Evolutionary conservation across 305 asterid species (phyloP).

Genomic region (Ajuga reptans): DNA sequence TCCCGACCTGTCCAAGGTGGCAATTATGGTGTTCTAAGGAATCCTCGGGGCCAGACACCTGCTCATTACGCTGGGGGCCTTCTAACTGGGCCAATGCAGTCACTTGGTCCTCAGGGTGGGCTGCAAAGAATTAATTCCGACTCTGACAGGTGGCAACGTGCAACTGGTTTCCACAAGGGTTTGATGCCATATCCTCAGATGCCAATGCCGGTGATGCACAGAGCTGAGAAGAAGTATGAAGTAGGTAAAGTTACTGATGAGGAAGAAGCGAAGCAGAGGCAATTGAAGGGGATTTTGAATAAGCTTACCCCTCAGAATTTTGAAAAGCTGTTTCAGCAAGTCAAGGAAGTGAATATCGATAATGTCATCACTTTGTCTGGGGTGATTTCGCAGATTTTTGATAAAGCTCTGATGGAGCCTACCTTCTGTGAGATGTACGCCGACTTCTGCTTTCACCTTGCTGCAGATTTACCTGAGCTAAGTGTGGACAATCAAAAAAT

Average conservation of each 20-base stretch:
- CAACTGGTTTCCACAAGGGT: slow-evolving; percentile 43
- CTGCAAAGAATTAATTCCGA: slow-evolving; percentile 43
- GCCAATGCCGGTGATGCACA: slow-evolving; percentile 55
- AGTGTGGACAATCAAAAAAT: slow-evolving; percentile 51
- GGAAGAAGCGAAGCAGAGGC: slow-evolving; percentile 75
- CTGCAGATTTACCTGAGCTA: slow-evolving; percentile 59
- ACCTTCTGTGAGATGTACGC: slow-evolving; percentile 92
- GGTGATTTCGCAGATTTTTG: slow-evolving; percentile 76
- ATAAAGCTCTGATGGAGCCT: slow-evolving; percentile 83
- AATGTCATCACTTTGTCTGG: slow-evolving; percentile 58
- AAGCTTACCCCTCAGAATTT: slow-evolving; percentile 85
- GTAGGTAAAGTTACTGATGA: slow-evolving; percentile 52
- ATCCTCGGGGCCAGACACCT: slow-evolving; percentile 42
- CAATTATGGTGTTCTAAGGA: slow-evolving; percentile 42
- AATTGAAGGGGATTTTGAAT: slow-evolving; percentile 64
- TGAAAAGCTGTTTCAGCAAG: slow-evolving; percentile 65
- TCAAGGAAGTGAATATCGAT: slow-evolving; percentile 60
- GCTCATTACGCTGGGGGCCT: slow-evolving; percentile 39
- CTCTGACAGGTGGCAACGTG: slow-evolving; percentile 59
- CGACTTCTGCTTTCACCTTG: slow-evolving; percentile 60
- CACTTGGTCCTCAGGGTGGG: slow-evolving; percentile 43
- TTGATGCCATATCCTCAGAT: slow-evolving; percentile 47
- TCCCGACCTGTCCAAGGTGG: slow-evolving; percentile 45
- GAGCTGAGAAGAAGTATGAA: slow-evolving; percentile 69
- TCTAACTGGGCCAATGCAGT: slow-evolving; percentile 46